Base-by-base conservation (phyloP, 371 early-diverging fungal species). In the Circinella minor region DNA sequence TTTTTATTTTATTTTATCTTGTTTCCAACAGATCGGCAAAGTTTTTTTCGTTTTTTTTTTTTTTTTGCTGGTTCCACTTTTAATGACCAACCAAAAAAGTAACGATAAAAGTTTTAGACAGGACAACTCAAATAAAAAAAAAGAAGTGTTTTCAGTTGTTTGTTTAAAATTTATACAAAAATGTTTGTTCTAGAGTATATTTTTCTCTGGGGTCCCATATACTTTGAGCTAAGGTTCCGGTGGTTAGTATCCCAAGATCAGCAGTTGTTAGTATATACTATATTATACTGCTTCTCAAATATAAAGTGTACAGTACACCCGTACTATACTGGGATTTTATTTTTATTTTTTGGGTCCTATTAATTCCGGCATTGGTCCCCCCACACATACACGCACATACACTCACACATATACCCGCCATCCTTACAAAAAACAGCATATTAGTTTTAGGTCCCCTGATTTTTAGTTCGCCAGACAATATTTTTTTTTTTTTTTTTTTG, bases 271-370 rank as follows among this genome's bases (percentile, higher is more conserved):
- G 49, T 18, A 36, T 18, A 27, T 51, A 8, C 15, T 27, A 65
- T 70, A 70, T 46, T 70, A 61, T 70, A 70, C 70, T 70, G 70
- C 66, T 65, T 70, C 61, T 61, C 17, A 70, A 70, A 62, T 47
- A 8, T 46, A 43, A 51, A 47, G 69, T 55, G 55, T 63, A 69
- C 63, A 63, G 64, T 69, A 69, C 63, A 27, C 54, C 49, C 37
- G 54, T 65, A 51, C 37, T 65, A 48, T 65, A 49, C 65, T 65
- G 65, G 57, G 36, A 51, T 51, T 57, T 57, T 57, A 57, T 34
- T 57, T 57, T 57, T 57, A n/a, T 18, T 1, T 27, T 57, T 57
- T 57, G 57, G 15, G 3, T 6, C 20, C 57, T 34, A 27, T 57
- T 8, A 57, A 57, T 57, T 4, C 34, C 65, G 37, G 51, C 36